A percentile compares a stretch with the other conserved stretches of the same genome.
phyloP scores from a whole-genome alignment of 2,329 filamentous ascomycete genomes.

The Knufia petricola region DNA sequence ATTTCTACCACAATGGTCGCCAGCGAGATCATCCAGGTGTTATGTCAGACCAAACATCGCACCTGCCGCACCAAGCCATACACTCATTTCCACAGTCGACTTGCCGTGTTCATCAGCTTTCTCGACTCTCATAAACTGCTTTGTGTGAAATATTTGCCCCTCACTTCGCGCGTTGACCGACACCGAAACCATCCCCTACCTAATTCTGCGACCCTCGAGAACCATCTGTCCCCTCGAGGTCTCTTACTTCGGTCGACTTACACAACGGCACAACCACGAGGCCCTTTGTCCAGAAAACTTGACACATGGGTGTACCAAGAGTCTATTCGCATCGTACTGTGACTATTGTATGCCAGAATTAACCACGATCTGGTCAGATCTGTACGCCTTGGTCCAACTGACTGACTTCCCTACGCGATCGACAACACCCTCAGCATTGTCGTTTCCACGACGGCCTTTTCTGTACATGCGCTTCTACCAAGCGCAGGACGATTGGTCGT shows the following conservation, averaged over 20 bases:
- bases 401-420: no score
- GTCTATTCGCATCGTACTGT: not conserved
- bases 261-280: not conserved
- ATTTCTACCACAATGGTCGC: not conserved
- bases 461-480: not conserved
- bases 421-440: no score
- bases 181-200: not conserved
- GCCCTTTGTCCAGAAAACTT: not conserved
- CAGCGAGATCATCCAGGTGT: not conserved
- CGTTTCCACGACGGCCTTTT: no score
- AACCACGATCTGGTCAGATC: not conserved
- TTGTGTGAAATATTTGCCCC: not conserved
- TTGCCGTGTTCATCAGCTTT: not conserved
- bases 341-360: not conserved
- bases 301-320: not conserved
- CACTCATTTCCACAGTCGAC: not conserved
- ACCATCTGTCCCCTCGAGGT: not conserved
- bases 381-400: not conserved
- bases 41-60: not conserved
- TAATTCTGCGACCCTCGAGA: not conserved
- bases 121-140: not conserved
- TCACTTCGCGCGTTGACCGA: not conserved
- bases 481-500: not conserved
- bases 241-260: not conserved
- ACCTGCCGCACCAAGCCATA: not conserved